Evolutionary conservation across 164 flowering plant genomes (phyloP), one percentile per base, ranked within the genome.

Genomic region (Vitis riparia): DNA sequence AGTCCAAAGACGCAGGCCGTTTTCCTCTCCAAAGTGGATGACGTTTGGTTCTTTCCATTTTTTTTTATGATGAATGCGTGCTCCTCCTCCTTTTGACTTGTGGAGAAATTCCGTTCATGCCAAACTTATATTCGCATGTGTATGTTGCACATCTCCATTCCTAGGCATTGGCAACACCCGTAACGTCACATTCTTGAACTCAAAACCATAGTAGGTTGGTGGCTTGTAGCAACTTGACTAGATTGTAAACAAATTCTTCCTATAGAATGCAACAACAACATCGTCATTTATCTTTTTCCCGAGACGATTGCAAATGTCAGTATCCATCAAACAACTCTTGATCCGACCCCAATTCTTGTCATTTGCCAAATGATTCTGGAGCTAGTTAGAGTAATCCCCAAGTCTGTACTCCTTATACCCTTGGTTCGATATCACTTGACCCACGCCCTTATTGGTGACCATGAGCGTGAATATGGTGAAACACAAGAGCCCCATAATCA

Each of bases 221-320:
- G 96, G 98, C 81, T 79, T 89, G 83, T 94, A 92, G 75, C 96
- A 92, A 12, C 96, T 91, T 0, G 89, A 84, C 92, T 87, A 80
- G n/a, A 73, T 67, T 0, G 80, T 78, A 15, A 83, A 71, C 51
- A 85, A 51, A n/a, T 63, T 66, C 32, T 37, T 59, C 51, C 57
- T 65, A 67, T 71, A 69, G 51, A 83, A 86, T 0, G 73, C 23
- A 19, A 19, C 74, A 0, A 73, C 59, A 1, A 66, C 66, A 2
- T 47, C 17, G 6, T 59, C 32, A 30, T 29, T 19, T 62, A 49
- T 23, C 66, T 11, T 11, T 0, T 9, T 23, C 5, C 60, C 74
- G 7, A 78, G 59, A 9, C 30, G 56, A 44, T 51, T 3, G 64
- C 95, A 92, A 63, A 88, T 66, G 3, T 71, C 37, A 7, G 78